Evolutionary conservation across 1,139 yeast species (phyloP).

Genomic region (Arxiozyma heterogenica): DNA sequence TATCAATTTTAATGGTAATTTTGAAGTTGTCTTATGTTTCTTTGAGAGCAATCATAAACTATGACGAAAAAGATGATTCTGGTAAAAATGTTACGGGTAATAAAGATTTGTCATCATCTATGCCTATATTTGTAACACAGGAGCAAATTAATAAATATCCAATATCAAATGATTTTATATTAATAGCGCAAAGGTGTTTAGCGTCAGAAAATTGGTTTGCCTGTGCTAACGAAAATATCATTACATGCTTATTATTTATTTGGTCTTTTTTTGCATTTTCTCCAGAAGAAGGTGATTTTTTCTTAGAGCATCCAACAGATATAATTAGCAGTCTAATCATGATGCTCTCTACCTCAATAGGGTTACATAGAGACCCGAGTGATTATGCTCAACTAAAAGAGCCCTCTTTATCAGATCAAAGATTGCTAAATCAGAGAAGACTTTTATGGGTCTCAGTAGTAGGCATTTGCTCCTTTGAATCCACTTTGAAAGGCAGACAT

Average conservation of each 20-base stretch:
- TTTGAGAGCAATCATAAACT: conserved; percentile 10
- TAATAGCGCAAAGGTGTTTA: conserved; percentile 22
- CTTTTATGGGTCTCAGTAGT: conserved; percentile 24
- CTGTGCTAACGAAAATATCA: conserved; percentile 28
- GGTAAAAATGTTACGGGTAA: not conserved
- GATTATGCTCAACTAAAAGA: conserved; percentile 23
- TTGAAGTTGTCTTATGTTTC: conserved; percentile 26
- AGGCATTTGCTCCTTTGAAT: conserved; percentile 21
- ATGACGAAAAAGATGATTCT: not conserved
- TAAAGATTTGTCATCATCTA: not conserved
- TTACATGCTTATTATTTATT: conserved; percentile 25
- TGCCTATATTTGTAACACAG: conserved; percentile 9
- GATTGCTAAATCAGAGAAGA: conserved; percentile 25
- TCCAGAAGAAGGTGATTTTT: conserved; percentile 30
- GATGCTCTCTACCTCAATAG: conserved; percentile 27
- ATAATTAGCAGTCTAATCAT: conserved; percentile 24
- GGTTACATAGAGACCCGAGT: conserved; percentile 28
- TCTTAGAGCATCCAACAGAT: conserved; percentile 29
- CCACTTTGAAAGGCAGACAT: conserved; percentile 24
- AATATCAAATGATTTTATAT: conserved; percentile 22
- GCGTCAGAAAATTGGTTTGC: conserved; percentile 27
- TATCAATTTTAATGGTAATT: conserved; percentile 22
- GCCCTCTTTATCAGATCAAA: conserved; percentile 15
- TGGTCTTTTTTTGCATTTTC: conserved; percentile 30
- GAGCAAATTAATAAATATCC: conserved; percentile 20